A percentile compares a stretch with the other conserved stretches of the same genome.
Evolutionary conservation across 2,329 filamentous ascomycete species (phyloP).

Genomic region (Fusarium tuaranense): DNA sequence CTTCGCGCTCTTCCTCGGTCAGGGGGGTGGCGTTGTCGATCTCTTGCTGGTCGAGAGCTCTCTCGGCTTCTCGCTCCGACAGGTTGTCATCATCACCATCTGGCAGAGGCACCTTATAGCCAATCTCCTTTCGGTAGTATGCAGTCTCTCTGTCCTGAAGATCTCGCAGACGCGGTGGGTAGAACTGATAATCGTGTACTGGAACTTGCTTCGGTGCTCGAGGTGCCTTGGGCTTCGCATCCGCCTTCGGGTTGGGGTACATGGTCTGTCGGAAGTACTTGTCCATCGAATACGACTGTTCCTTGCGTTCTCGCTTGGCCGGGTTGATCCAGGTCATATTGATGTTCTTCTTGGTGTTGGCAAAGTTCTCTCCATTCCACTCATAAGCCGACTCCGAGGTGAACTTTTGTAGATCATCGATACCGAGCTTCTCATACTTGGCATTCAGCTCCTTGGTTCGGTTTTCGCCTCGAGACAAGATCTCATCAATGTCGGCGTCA

Average conservation of each 20-base stretch:
- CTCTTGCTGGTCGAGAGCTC: constrained; percentile 87
- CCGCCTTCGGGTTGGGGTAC: constrained; percentile 81
- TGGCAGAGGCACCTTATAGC: constrained; percentile 90
- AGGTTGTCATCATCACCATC: constrained; percentile 91
- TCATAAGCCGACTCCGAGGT: constrained; percentile 97
- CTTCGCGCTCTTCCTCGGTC: constrained; percentile 88
- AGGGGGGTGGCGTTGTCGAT: constrained; percentile 92
- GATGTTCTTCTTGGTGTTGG: constrained; percentile 90
- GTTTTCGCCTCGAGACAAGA: constrained; percentile 87
- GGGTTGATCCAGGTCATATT: constrained; percentile 98
- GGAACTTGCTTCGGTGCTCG: constrained; percentile 91
- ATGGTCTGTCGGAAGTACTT: constrained; percentile 97
- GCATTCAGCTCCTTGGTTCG: constrained; percentile 91
- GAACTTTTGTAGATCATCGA: constrained; percentile 98
- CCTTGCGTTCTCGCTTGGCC: constrained; percentile 96
- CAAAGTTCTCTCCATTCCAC: constrained; percentile 98
- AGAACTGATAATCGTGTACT: constrained; percentile 98
- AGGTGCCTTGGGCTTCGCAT: constrained; percentile 95
- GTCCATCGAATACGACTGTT: constrained; percentile 98
- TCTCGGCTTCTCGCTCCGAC: constrained; percentile 87
- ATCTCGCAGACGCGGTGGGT: constrained; percentile 84
- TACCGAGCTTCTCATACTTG: constrained; percentile 95
- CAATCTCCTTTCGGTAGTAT: constrained; percentile 94
- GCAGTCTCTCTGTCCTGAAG: constrained; percentile 97
- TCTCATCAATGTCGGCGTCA: constrained; percentile 91